A percentile compares a stretch with the other conserved stretches of the same genome.
Conservation (phyloP, 129 eudicot genomes). For the Calendula officinalis region DNA sequence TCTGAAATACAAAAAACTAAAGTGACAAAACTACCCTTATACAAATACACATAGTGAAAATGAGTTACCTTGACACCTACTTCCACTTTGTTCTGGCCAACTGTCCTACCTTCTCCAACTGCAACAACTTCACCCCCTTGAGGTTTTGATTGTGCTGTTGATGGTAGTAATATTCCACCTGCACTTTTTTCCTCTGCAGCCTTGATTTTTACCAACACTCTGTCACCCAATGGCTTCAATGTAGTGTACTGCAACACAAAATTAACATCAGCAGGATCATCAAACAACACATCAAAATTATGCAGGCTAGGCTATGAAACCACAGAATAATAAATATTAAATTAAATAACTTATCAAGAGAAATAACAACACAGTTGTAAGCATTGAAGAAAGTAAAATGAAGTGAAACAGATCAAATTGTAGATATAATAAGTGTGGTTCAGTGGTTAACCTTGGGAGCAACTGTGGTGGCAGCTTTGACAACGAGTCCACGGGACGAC, state of each 20-base stretch:
- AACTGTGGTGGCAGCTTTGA: slow-evolving; percentile 75
- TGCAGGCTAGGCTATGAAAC: background rate
- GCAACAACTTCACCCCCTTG: slow-evolving; percentile 90
- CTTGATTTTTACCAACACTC: slow-evolving; percentile 66
- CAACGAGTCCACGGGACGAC: slow-evolving; percentile 50
- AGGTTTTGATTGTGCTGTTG: slow-evolving; percentile 65
- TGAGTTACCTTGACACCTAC: slow-evolving; percentile 55
- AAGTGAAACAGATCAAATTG: background rate
- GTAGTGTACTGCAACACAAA: slow-evolving; percentile 53
- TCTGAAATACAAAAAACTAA: slow-evolving; percentile 27
- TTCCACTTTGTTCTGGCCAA: slow-evolving; percentile 60
- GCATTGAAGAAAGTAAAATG: background rate
- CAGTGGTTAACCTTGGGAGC: slow-evolving; percentile 65
- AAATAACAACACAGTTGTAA: background rate
- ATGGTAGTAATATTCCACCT: slow-evolving; percentile 74
- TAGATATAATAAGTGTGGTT: background rate
- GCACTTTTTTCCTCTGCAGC: slow-evolving; percentile 66
- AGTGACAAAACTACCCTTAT: background rate
- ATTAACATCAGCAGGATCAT: too few species aligned
- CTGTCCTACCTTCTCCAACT: slow-evolving; percentile 70
- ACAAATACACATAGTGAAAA: background rate
- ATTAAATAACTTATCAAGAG: background rate
- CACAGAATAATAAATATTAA: background rate
- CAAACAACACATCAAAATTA: too few species aligned
- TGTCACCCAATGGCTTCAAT: slow-evolving; percentile 78